Percentiles rank a stretch among this genome's conserved stretches.
Evolutionary conservation across 2,329 filamentous ascomycete genomes (phyloP).

Genomic region (Fusarium mexicanum): DNA sequence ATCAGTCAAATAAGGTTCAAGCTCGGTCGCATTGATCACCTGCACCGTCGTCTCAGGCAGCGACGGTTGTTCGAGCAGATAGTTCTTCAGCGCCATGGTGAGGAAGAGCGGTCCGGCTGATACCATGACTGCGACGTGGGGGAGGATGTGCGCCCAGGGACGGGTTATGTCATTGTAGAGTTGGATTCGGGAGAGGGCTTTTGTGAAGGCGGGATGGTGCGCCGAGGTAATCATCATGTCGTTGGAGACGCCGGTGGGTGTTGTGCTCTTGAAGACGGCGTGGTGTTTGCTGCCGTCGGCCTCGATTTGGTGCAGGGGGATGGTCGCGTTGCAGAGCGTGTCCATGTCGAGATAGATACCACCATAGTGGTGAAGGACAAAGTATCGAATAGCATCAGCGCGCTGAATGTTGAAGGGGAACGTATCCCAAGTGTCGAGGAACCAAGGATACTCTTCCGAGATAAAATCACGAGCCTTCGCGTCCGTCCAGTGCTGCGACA

Average conservation of each 20-base stretch:
- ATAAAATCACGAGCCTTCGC: slow-evolving; percentile 74
- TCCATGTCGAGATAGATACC: slow-evolving; percentile 75
- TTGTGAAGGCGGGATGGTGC: slow-evolving; percentile 78
- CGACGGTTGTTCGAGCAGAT: slow-evolving; percentile 62
- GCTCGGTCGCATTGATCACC: slow-evolving; percentile 42
- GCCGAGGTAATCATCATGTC: slow-evolving; percentile 80
- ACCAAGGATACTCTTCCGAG: slow-evolving; percentile 75
- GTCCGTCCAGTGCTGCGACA: slow-evolving; percentile 74
- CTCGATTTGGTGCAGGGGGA: slow-evolving; percentile 45
- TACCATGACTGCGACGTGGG: slow-evolving; percentile 83
- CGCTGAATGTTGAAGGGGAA: slow-evolving; percentile 78
- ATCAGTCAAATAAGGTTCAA: slow-evolving; percentile 50
- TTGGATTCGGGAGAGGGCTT: slow-evolving; percentile 73
- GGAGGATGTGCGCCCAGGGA: slow-evolving; percentile 69
- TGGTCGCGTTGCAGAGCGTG: slow-evolving; percentile 43
- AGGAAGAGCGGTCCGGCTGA: slow-evolving; percentile 80
- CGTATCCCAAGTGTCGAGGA: slow-evolving; percentile 73
- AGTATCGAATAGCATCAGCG: slow-evolving; percentile 78
- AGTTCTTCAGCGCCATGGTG: slow-evolving; percentile 80
- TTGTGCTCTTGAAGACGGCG: slow-evolving; percentile 58
- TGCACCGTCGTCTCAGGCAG: slow-evolving; percentile 41
- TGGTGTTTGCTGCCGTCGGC: slow-evolving; percentile 31
- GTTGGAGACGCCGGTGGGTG: slow-evolving; percentile 82
- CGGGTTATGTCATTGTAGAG: slow-evolving; percentile 65
- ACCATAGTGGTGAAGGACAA: slow-evolving; percentile 76